Percentiles rank a stretch among this genome's conserved stretches.
These are phyloP conservation scores for Russula compacta DNA, from an alignment of 768 basidiomycete species.

Conservation along the genomic window DNA sequence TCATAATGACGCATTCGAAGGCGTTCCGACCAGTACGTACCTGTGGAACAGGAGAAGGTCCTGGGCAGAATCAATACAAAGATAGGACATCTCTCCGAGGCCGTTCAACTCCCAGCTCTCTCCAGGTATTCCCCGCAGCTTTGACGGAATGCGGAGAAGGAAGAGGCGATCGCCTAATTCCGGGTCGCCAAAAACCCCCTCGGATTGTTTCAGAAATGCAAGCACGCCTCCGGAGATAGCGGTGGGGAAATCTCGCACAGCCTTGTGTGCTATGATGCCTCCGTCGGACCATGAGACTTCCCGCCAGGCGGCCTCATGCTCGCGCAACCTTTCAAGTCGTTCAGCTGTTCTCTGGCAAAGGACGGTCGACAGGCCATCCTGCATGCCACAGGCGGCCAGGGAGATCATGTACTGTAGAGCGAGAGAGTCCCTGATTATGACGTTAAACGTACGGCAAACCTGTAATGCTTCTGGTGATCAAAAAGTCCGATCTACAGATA, in stretches of 20 bases:
- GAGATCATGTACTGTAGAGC: conserved; percentile 9
- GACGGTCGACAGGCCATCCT: not conserved
- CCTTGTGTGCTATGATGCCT: not conserved
- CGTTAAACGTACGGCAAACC: conserved; percentile 8
- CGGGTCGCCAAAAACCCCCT: not conserved
- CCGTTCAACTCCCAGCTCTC: conserved; percentile 12
- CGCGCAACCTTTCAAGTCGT: conserved; percentile 1
- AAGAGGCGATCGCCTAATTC: not conserved
- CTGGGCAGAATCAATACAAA: conserved; percentile 13
- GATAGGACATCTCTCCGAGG: conserved; percentile 5
- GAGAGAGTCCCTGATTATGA: conserved; percentile 6
- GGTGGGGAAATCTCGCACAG: not conserved
- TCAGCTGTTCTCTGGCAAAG: not conserved
- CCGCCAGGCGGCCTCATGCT: conserved; percentile 13
- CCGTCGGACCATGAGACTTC: conserved; percentile 12
- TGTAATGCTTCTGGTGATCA: not conserved
- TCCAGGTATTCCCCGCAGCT: conserved; percentile 10
- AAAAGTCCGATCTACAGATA: not conserved
- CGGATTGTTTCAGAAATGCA: conserved; percentile 5
- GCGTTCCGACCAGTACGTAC: not conserved
- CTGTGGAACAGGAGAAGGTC: conserved; percentile 10
- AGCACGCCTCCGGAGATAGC: conserved; percentile 13
- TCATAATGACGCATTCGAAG: not conserved
- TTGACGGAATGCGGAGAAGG: conserved; percentile 8
- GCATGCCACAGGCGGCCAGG: conserved; percentile 10